Percentiles rank a stretch among this genome's conserved stretches.
phyloP scores from a whole-genome alignment of 2,329 filamentous ascomycete species.

The Xenoacremonium recifei region DNA sequence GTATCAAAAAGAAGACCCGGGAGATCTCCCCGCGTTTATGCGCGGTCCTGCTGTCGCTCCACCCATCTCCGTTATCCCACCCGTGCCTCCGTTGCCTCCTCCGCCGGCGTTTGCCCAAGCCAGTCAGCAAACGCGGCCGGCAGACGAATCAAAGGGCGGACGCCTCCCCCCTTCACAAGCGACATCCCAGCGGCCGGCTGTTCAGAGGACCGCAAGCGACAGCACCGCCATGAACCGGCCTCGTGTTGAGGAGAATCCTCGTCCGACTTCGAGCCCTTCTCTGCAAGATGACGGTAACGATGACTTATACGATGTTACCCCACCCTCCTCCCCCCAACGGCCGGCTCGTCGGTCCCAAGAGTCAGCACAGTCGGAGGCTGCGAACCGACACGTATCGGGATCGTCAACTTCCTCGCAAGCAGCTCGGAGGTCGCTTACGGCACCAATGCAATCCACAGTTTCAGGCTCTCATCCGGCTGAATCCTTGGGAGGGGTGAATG shows the following conservation, averaged over 20 bases:
- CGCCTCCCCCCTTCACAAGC: slow-evolving; percentile 3
- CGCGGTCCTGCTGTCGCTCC: slow-evolving; percentile 47
- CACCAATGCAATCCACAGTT: slow-evolving; percentile 9
- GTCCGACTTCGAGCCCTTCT: slow-evolving; percentile 33
- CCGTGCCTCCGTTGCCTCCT: slow-evolving; percentile 22
- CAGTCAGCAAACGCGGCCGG: background rate
- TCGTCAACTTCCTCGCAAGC: slow-evolving; percentile 16
- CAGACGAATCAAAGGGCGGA: background rate
- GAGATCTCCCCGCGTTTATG: slow-evolving; percentile 55
- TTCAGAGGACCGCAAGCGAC: slow-evolving; percentile 37
- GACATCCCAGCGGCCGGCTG: slow-evolving; percentile 16
- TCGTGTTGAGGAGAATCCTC: slow-evolving; percentile 21
- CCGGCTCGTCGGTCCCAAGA: slow-evolving; percentile 5
- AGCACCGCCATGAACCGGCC: slow-evolving; percentile 28
- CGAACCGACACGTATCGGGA: slow-evolving; percentile 9
- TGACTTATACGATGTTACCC: slow-evolving; percentile 48
- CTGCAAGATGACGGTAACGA: slow-evolving; percentile 35
- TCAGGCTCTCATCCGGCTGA: slow-evolving; percentile 9
- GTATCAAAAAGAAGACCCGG: slow-evolving; percentile 66
- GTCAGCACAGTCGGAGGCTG: slow-evolving; percentile 4
- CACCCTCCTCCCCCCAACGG: slow-evolving; percentile 39
- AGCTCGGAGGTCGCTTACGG: slow-evolving; percentile 10
- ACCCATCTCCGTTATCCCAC: slow-evolving; percentile 22
- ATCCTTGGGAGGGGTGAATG: slow-evolving; percentile 5
- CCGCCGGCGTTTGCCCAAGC: slow-evolving; percentile 4